Evolutionary conservation across 2,329 filamentous ascomycete species (phyloP), one percentile per base, ranked within the genome.

Genomic region (Botrytis squamosa): DNA sequence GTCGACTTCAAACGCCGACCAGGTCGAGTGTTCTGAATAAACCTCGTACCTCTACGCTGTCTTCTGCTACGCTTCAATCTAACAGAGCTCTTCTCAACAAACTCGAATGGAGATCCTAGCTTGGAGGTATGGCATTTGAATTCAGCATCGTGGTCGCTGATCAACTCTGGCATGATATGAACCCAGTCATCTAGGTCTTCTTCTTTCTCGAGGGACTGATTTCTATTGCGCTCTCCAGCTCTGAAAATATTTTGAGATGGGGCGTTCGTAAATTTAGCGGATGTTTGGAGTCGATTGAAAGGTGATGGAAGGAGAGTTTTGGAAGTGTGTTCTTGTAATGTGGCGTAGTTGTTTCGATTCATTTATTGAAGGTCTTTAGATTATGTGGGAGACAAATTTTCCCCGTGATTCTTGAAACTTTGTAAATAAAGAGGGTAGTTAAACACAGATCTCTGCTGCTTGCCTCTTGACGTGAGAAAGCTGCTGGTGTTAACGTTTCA

Each of bases 141-240:
- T 8, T 55, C 12, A 29, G 12, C 3, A 29, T 29, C 52, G 52
- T 55, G 12, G 2, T 29, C 25, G 14, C 16, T 16, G 52, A 55
- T 29, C 6, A 29, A 55, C 5, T 16, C 52, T n/a, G 52, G n/a
- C 25, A 33, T 29, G 25, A 64, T n/a, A 64, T 44, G 36, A 1
- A 64, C n/a, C 62, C 60, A 63, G 1, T 63, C 60, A n/a, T 63
- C 62, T 44, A 64, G n/a, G 1, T 8, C 40, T 44, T 64, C 62
- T 64, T 1, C n/a, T 20, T 29, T 18, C 1, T 44, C 7, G 4
- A 10, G 2, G 8, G 2, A 1, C 0, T 29, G 25, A 2, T 64
- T 22, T 14, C 9, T 14, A 10, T 29, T 44, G 38, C 14, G 16
- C 6, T 29, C 14, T 40, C 6, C 3, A 16, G 18, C 4, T 64